A percentile compares a stretch with the other conserved stretches of the same genome.
phyloP scores from a whole-genome alignment of 208 protist genomes.

The Acanthamoeba healyi region DNA sequence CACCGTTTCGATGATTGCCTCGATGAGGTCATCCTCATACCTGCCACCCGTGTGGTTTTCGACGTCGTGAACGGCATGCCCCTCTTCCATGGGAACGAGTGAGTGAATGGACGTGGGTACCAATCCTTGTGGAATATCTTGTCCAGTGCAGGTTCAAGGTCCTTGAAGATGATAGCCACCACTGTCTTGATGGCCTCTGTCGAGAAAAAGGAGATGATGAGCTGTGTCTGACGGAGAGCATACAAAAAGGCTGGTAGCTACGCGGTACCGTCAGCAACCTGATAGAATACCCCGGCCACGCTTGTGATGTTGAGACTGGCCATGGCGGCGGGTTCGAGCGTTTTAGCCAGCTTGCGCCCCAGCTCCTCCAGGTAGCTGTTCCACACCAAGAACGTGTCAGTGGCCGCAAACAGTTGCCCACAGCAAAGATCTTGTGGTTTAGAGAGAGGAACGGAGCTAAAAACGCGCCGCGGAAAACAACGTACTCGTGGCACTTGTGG shows the following conservation, averaged over 20 bases:
- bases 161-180: slow-evolving; percentile 43
- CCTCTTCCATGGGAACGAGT: no score
- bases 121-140: slow-evolving; percentile 61
- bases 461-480: no score
- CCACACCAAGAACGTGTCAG: background rate
- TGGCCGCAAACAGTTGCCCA: no score
- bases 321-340: background rate
- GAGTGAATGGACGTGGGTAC: background rate
- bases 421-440: no score
- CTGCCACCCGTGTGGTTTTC: no score
- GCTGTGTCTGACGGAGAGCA: background rate
- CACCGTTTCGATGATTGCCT: slow-evolving; percentile 10
- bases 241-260: background rate
- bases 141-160: background rate
- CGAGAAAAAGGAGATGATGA: background rate
- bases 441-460: background rate
- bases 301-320: background rate
- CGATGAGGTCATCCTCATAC: slow-evolving; percentile 51
- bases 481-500: slow-evolving; percentile 37
- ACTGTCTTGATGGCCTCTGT: slow-evolving; percentile 10
- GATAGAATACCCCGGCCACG: background rate
- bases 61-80: no score
- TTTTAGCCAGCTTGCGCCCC: background rate
- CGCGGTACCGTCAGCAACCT: background rate
- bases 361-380: background rate